Conservation (phyloP, 495 filamentous ascomycete genomes). For the Bathelium albidoporum region DNA sequence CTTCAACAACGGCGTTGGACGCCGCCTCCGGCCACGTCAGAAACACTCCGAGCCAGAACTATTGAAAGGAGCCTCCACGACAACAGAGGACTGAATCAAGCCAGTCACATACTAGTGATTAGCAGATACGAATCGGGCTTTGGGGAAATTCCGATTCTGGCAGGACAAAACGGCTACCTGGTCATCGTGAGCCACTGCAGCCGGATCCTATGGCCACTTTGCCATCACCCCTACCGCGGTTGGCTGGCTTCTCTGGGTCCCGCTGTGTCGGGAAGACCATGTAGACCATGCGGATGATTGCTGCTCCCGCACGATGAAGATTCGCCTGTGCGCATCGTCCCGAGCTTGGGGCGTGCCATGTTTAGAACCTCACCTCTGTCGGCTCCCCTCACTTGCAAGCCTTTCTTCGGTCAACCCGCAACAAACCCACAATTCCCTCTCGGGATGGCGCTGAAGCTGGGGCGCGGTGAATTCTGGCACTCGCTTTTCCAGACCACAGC, state of each 20-base stretch:
- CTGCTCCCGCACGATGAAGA: background rate
- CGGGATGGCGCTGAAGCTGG: background rate
- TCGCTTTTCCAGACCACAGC: background rate
- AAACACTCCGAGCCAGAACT: background rate
- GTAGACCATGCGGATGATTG: too few relatives aligned
- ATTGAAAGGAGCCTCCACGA: background rate
- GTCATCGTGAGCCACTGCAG: constrained; percentile 1
- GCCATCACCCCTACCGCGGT: background rate
- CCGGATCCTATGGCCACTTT: background rate
- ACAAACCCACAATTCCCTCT: background rate
- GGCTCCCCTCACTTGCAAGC: constrained; percentile 5
- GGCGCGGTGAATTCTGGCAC: background rate
- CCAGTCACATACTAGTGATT: background rate
- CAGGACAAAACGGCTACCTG: background rate
- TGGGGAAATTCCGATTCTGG: background rate
- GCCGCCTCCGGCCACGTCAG: background rate
- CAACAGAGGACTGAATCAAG: background rate
- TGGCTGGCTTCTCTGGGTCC: background rate
- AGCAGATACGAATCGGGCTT: background rate
- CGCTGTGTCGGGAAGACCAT: background rate
- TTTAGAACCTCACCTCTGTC: constrained; percentile 4
- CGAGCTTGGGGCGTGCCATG: background rate
- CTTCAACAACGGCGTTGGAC: background rate
- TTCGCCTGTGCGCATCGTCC: background rate
- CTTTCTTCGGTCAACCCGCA: background rate